phyloP scores from a whole-genome alignment of 1,139 yeast species.

The Diutina scorzettiae region DNA sequence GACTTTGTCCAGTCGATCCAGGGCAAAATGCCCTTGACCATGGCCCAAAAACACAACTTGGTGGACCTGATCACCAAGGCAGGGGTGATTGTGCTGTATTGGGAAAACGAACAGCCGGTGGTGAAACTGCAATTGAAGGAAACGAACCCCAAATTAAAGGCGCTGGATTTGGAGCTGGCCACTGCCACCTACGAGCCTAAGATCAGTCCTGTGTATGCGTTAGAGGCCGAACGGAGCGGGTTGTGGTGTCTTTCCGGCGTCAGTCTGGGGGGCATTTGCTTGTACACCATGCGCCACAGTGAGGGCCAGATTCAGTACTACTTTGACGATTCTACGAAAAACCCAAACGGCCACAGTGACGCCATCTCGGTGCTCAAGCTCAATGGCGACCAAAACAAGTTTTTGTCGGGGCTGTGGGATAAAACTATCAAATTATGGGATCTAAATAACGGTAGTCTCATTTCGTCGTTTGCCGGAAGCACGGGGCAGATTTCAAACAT shows the following conservation, averaged over 20 bases:
- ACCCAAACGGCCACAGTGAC: constrained; percentile 40
- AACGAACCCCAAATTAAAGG: constrained; percentile 32
- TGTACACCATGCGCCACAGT: constrained; percentile 71
- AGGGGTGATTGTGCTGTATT: constrained; percentile 73
- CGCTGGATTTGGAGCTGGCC: constrained; percentile 25
- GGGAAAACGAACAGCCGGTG: constrained; percentile 93
- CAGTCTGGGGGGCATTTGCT: constrained; percentile 71
- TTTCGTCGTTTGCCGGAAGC: constrained; percentile 36
- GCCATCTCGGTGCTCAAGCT: constrained; percentile 65
- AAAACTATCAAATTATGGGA: constrained; percentile 75
- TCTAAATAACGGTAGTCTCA: constrained; percentile 54
- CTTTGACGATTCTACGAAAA: constrained; percentile 23
- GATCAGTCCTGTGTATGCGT: constrained; percentile 74
- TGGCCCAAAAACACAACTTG: constrained; percentile 81
- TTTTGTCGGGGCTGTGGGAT: constrained; percentile 90
- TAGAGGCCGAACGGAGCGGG: constrained; percentile 76
- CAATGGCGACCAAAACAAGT: constrained; percentile 45
- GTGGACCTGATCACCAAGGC: constrained; percentile 79
- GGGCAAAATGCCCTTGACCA: constrained; percentile 83
- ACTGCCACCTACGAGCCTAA: constrained; percentile 46
- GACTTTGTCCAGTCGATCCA: constrained; percentile 79
- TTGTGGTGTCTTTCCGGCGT: constrained; percentile 81
- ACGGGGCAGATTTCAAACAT: constrained; percentile 74
- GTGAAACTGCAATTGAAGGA: constrained; percentile 27
- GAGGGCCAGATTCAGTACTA: constrained; percentile 80